A percentile compares a stretch with the other conserved stretches of the same genome.
Conservation (phyloP, 2,329 filamentous ascomycete genomes). For the Chalaropsis thielavioides region DNA sequence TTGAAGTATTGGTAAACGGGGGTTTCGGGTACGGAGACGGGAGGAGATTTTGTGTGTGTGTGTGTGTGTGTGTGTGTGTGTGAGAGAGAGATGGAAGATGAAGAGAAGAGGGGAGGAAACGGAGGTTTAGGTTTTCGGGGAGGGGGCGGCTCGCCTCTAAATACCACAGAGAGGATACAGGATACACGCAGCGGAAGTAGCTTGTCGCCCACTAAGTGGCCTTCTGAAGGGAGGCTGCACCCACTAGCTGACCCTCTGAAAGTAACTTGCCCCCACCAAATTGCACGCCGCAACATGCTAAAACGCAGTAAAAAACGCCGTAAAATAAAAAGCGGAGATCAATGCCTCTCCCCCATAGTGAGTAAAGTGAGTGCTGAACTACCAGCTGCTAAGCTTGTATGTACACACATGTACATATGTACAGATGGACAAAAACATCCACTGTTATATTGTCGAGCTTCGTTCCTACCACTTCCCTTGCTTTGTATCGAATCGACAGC, state of each 20-base stretch:
- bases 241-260: too few relatives aligned
- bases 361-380: too few relatives aligned
- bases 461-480: not conserved
- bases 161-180: not conserved
- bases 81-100: conserved; percentile 10
- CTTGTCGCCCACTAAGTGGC: too few relatives aligned
- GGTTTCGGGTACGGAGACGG: not conserved
- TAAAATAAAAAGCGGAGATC: not conserved
- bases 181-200: not conserved
- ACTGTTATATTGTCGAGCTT: not conserved
- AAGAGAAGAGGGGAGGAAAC: conserved; percentile 13
- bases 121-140: not conserved
- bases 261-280: not conserved
- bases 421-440: not conserved
- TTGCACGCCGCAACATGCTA: not conserved
- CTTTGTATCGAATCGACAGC: not conserved
- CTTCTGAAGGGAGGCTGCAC: too few relatives aligned
- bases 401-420: not conserved
- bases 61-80: conserved; percentile 5
- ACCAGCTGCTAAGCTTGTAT: not conserved
- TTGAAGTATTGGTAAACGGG: conserved; percentile 17
- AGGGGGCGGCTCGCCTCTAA: not conserved
- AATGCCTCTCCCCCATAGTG: too few relatives aligned
- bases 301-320: not conserved
- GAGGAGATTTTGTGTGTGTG: conserved; percentile 9